A percentile compares a stretch with the other conserved stretches of the same genome.
phyloP scores from a whole-genome alignment of 169 alveolate genomes.

The Plasmodium malariae region DNA sequence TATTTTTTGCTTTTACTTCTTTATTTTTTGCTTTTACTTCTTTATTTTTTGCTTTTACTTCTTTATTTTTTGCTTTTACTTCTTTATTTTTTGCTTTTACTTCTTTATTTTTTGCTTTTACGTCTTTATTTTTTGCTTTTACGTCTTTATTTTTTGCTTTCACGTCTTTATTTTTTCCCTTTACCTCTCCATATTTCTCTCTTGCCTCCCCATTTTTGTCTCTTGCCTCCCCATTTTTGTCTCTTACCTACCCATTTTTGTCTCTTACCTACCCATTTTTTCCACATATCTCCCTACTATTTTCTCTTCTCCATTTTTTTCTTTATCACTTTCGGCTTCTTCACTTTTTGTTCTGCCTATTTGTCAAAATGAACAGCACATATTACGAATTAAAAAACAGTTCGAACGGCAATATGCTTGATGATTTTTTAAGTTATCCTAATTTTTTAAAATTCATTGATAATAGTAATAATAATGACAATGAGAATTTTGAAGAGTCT shows the following conservation, averaged over 20 bases:
- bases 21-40: too few relatives aligned
- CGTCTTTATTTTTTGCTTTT: too few relatives aligned
- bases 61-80: too few relatives aligned
- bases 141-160: too few relatives aligned
- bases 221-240: not conserved
- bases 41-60: too few relatives aligned
- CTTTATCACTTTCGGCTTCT: too few relatives aligned
- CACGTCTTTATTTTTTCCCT: too few relatives aligned
- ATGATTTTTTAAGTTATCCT: constrained; percentile 59
- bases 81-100: too few relatives aligned
- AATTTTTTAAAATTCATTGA: constrained; percentile 52
- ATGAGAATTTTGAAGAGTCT: constrained; percentile 67
- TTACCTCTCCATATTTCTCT: not conserved
- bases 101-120: too few relatives aligned
- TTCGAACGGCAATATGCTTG: constrained; percentile 39
- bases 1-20: too few relatives aligned
- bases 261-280: constrained; percentile 4
- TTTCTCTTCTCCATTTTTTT: not conserved
- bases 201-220: not conserved
- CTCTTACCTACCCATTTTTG: not conserved
- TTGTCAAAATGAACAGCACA: constrained; percentile 41
- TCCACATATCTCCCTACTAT: not conserved
- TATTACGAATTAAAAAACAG: constrained; percentile 27
- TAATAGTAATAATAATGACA: constrained; percentile 40
- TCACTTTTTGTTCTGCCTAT: not conserved